Base-by-base conservation (phyloP, 2,329 filamentous ascomycete species). In the Fusarium luffae region DNA sequence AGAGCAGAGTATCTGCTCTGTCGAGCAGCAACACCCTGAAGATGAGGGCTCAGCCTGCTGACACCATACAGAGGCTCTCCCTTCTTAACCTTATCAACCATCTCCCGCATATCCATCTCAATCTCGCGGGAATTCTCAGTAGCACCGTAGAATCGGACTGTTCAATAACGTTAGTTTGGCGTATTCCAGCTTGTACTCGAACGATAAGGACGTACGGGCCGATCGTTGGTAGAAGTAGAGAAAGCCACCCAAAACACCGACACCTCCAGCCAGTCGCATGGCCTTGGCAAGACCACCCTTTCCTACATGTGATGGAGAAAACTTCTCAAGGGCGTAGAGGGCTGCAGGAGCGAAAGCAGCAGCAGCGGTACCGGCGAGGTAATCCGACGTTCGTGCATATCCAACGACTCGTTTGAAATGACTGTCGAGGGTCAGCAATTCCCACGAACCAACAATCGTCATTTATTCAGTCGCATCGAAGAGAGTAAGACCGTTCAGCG, bases 71-170 rank as follows among this genome's bases (percentile, higher is more conserved):
- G 85, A 37, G 96, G 87, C 84, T 97, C 88, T 71, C 95, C 95
- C 63, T 87, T 89, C 88, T 98, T 99, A 79, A 98, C 94, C 83
- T 95, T 97, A 80, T 90, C 88, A 40, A 98, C 94, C 96, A 99
- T 99, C 83, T 99, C 96, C 71, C 89, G 88, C 94, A 98, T 98
- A 79, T 99, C 96, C 91, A 97, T 91, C 70, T 97, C 92, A 61
- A 96, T 85, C 82, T 99, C 96, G 75, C 96, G 90, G 57, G 90
- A 84, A 83, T 99, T 99, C 82, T 99, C 96, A 49, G 88, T 90
- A 82, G 94, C 93, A 76, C 96, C 96, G 83, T 98, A 98, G 84
- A 99, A 98, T 71, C 96, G 92, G 77, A 95, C 94, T 97, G 18
- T 54, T 25, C 8, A 27, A 5, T n/a, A 37, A 37, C 34, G 32